These are phyloP conservation scores for Penicillium sp. DNA, from an alignment of 2,329 filamentous ascomycete genomes.

Conservation along the genomic window DNA sequence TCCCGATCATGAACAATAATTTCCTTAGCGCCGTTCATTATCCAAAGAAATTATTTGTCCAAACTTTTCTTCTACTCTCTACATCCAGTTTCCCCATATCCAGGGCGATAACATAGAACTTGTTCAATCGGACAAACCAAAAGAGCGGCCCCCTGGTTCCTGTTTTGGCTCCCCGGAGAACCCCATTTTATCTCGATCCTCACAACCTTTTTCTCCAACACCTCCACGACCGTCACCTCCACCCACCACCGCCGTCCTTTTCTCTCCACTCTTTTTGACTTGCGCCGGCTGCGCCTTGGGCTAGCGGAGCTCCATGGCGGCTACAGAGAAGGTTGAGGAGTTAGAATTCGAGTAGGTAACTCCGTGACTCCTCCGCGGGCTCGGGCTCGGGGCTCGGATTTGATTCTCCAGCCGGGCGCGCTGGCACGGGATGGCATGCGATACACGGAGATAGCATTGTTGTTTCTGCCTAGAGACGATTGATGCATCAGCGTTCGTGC, in stretches of 20 bases:
- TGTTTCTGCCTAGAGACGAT: not conserved
- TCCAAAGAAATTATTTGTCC: not conserved
- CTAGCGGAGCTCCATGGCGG: slow-evolving; percentile 43
- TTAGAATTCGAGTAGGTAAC: slow-evolving; percentile 50
- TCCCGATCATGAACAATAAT: slow-evolving; percentile 7
- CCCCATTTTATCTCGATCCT: not conserved
- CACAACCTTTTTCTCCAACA: slow-evolving; percentile 1
- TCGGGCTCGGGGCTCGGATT: slow-evolving; percentile 1
- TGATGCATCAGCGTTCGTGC: not conserved
- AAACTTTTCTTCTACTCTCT: slow-evolving; percentile 3
- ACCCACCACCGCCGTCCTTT: not conserved
- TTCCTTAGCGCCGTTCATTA: slow-evolving; percentile 9
- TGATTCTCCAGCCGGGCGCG: not conserved
- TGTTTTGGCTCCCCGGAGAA: slow-evolving; percentile 7
- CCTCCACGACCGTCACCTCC: not conserved
- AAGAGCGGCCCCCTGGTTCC: not conserved
- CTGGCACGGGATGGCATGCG: not conserved
- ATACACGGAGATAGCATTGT: not conserved
- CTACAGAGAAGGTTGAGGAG: slow-evolving; percentile 41
- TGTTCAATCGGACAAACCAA: not conserved
- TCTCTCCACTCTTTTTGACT: slow-evolving; percentile 16
- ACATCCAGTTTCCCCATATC: not conserved
- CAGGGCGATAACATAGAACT: not conserved
- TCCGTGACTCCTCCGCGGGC: slow-evolving; percentile 2
- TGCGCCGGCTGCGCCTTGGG: slow-evolving; percentile 37